phyloP scores from a whole-genome alignment of 176 grass and related monocot species.

The Olyra latifolia region DNA sequence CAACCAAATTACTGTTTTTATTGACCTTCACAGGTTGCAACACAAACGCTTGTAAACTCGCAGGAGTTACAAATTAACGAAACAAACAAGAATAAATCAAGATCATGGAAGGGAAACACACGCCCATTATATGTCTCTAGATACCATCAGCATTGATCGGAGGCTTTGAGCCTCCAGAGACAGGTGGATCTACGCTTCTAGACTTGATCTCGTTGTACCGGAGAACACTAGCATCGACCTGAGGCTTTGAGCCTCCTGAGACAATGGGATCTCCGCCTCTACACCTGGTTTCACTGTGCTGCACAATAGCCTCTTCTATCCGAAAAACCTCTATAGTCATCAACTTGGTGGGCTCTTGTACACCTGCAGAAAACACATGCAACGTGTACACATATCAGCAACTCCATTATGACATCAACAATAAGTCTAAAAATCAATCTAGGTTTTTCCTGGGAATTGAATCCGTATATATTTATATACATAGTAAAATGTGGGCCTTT shows the following conservation, averaged over 20 bases:
- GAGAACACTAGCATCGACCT: not conserved
- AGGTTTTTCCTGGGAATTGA: no score
- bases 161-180: no score
- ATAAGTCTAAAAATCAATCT: not conserved
- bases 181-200: no score
- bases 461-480: not conserved
- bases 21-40: no score
- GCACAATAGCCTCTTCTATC: not conserved
- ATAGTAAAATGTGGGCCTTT: no score
- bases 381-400: not conserved
- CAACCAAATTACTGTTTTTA: no score
- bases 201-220: no score
- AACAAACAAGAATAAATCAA: not conserved
- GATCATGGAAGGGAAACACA: not conserved
- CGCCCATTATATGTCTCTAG: not conserved
- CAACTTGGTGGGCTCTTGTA: not conserved
- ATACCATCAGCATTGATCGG: not conserved
- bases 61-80: no score
- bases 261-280: slow-evolving; percentile 2
- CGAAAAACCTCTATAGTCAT: not conserved
- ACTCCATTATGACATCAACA: not conserved
- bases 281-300: slow-evolving; percentile 7
- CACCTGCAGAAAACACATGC: not conserved
- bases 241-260: not conserved
- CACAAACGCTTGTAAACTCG: no score